Conservation (phyloP, 352 stramenopile species). For the Phytophthora pluvialis region DNA sequence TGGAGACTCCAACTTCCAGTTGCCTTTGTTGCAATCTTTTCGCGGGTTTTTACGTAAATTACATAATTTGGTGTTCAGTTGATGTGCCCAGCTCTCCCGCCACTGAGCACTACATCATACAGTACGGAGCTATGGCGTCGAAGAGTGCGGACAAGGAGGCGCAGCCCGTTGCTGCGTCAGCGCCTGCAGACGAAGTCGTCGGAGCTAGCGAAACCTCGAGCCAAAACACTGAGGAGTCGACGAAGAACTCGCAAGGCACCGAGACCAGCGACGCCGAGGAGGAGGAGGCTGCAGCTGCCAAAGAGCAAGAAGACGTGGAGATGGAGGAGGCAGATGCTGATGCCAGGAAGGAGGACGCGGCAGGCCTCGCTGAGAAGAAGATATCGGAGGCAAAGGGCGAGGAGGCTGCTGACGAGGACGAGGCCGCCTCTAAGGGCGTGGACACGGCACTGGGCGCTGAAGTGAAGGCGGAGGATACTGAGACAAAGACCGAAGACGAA, state of each 20-base stretch:
- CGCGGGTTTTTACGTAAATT: neutral
- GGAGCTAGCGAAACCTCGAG: conserved; percentile 20
- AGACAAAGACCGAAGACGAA: conserved; percentile 9
- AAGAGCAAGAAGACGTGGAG: conserved; percentile 20
- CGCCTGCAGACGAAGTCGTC: conserved; percentile 14
- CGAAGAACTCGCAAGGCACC: conserved; percentile 13
- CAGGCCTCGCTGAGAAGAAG: neutral
- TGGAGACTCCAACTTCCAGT: conserved; percentile 2
- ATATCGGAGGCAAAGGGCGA: neutral
- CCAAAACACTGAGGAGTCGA: conserved; percentile 18
- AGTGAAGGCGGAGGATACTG: conserved; percentile 3
- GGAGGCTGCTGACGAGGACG: neutral
- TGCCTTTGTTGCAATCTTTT: conserved; percentile 21
- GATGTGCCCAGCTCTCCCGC: conserved; percentile 14
- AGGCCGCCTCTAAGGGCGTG: conserved; percentile 6
- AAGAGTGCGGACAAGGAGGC: conserved; percentile 24
- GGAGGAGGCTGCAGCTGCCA: conserved; percentile 6
- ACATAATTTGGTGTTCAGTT: conserved; percentile 7
- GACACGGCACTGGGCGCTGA: conserved; percentile 3
- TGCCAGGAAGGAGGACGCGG: neutral
- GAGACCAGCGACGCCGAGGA: conserved; percentile 16
- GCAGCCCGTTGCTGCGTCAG: neutral
- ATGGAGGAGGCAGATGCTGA: conserved; percentile 17
- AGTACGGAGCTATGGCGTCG: conserved; percentile 12
- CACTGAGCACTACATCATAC: conserved; percentile 1